Evolutionary conservation across 176 grass and related monocot species (phyloP).

Genomic region (Zea mays): DNA sequence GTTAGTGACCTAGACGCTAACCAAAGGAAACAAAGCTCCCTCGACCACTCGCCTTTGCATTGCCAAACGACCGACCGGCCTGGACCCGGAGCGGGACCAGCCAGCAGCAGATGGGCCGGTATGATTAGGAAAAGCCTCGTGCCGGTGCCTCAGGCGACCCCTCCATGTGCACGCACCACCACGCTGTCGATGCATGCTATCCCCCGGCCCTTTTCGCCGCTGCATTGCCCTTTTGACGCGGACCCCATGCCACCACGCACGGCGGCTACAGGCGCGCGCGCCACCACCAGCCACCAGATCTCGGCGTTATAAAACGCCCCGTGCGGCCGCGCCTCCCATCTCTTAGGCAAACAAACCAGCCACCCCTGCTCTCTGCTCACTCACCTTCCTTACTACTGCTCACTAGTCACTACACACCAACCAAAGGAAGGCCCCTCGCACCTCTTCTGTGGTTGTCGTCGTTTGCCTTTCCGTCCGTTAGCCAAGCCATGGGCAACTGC

Average conservation of each 20-base stretch:
- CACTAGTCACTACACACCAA: no score
- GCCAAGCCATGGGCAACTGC: conserved; percentile 54
- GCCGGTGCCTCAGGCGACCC: background rate
- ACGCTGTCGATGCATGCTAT: background rate
- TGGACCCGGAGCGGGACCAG: background rate
- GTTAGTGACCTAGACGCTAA: background rate
- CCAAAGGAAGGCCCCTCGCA: no score
- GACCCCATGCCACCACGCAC: background rate
- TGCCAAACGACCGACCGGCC: background rate
- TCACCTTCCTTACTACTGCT: no score
- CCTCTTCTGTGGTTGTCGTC: no score
- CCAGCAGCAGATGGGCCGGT: background rate
- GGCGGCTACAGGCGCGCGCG: no score
- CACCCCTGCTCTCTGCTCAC: no score
- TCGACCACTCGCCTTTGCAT: background rate
- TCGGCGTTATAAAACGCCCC: background rate
- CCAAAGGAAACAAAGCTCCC: background rate
- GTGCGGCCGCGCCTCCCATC: no score
- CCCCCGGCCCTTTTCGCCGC: background rate
- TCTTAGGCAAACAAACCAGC: no score
- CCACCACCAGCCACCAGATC: background rate
- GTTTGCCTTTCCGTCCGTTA: no score
- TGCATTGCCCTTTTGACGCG: background rate
- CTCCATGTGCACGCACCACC: conserved; percentile 42
- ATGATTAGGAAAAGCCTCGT: background rate